Evolutionary conservation across 257 asterid genomes (phyloP).

Genomic region (Phtheirospermum japonicum): DNA sequence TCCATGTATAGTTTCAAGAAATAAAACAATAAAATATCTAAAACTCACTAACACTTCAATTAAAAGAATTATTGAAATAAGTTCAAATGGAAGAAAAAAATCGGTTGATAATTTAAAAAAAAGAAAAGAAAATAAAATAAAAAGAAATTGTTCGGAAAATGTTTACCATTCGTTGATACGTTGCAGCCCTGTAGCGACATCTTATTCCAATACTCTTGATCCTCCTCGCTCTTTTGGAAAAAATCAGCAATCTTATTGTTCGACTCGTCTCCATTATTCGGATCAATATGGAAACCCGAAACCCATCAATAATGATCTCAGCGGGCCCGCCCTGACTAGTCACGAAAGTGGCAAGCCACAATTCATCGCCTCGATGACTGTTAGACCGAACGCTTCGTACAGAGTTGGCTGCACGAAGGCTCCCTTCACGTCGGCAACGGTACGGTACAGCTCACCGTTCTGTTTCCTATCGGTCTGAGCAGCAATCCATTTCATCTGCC

Average conservation of each 20-base stretch:
- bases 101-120: too few species aligned
- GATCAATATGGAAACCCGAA: constrained; percentile 83
- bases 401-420: constrained; percentile 93
- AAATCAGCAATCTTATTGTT: constrained; percentile 83
- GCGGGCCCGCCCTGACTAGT: constrained; percentile 98
- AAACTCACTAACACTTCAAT: neutral
- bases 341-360: constrained; percentile 92
- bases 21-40: too few species aligned
- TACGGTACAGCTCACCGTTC: constrained; percentile 77
- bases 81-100: too few species aligned
- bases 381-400: constrained; percentile 87
- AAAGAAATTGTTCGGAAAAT: neutral
- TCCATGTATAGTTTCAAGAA: constrained; percentile 75
- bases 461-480: constrained; percentile 75
- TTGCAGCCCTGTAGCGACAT: constrained; percentile 57
- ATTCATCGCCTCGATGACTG: constrained; percentile 91
- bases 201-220: constrained; percentile 59
- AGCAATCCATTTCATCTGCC: constrained; percentile 87
- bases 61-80: too few species aligned
- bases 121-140: too few species aligned
- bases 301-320: constrained; percentile 82
- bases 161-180: constrained; percentile 78
- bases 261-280: constrained; percentile 69
- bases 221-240: constrained; percentile 69
- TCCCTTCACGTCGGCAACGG: constrained; percentile 81